Percentiles rank a stretch among this genome's conserved stretches.
These are phyloP conservation scores for Ganoderma meredithae DNA, from an alignment of 1,284 basidiomycete genomes.

Conservation along the genomic window DNA sequence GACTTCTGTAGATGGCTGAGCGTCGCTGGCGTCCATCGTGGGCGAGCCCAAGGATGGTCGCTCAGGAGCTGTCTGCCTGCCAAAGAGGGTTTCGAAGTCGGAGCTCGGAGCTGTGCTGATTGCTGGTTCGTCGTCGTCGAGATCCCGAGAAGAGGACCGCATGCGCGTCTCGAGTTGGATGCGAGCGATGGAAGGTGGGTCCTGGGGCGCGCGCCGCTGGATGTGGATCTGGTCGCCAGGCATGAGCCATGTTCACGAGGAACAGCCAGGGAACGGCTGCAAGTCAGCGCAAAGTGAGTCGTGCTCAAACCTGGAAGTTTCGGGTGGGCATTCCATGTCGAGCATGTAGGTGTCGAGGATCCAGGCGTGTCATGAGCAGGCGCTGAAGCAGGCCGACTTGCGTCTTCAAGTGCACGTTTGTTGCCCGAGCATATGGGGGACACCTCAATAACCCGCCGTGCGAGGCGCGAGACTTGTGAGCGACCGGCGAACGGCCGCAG, in stretches of 20 bases:
- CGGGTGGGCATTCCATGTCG: background rate
- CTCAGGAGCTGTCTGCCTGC: background rate
- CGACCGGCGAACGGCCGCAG: background rate
- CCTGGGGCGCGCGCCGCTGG: background rate
- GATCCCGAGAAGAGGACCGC: background rate
- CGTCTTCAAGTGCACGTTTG: background rate
- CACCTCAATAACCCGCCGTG: background rate
- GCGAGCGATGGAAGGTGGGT: background rate
- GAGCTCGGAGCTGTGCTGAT: background rate
- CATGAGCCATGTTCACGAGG: background rate
- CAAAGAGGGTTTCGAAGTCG: background rate
- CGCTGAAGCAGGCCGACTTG: background rate
- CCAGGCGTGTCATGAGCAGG: too few species aligned
- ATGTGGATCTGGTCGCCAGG: background rate
- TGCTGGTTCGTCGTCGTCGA: background rate
- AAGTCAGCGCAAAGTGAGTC: too few species aligned
- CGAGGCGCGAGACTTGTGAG: background rate
- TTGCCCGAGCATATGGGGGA: background rate
- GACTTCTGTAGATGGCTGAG: background rate
- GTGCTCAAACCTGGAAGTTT: background rate
- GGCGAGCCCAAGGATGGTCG: background rate
- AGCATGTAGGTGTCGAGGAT: too few species aligned
- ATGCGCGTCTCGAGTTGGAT: background rate
- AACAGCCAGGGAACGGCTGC: too few species aligned
- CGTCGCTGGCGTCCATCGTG: background rate